Conservation (phyloP, 148 eudicot genomes). For the Spergularia bocconei region DNA sequence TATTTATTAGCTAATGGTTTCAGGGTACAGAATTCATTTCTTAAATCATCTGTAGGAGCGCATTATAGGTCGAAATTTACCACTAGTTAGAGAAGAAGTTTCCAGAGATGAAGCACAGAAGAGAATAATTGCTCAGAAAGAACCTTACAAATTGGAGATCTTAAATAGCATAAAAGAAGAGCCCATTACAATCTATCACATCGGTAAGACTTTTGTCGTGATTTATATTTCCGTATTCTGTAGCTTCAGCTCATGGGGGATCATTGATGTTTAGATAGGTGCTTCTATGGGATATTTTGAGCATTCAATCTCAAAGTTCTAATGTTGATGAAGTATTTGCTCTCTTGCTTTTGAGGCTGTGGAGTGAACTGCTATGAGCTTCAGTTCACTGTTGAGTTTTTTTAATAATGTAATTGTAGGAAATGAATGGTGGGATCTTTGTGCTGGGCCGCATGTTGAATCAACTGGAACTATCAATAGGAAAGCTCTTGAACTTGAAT, state of each 20-base stretch:
- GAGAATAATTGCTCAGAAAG: slow-evolving; percentile 76
- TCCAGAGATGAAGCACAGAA: slow-evolving; percentile 86
- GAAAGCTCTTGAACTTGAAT: slow-evolving; percentile 93
- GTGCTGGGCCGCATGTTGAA: slow-evolving; percentile 99
- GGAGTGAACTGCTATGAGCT: neutral
- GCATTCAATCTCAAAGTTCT: neutral
- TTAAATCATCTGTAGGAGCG: slow-evolving; percentile 96
- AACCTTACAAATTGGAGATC: slow-evolving; percentile 93
- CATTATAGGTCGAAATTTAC: slow-evolving; percentile 85
- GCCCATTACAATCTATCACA: slow-evolving; percentile 93
- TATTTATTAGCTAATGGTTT: slow-evolving; percentile 52
- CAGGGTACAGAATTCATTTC: slow-evolving; percentile 66
- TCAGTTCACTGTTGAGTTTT: neutral
- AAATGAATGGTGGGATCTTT: slow-evolving; percentile 99
- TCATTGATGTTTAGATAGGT: neutral
- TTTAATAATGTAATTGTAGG: slow-evolving; percentile 40
- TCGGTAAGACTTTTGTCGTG: slow-evolving; percentile 42
- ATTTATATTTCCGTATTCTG: neutral
- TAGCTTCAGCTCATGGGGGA: neutral
- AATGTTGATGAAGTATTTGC: neutral
- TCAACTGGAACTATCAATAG: slow-evolving; percentile 84
- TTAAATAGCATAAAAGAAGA: slow-evolving; percentile 83
- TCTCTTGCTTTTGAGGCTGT: neutral
- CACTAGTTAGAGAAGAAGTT: slow-evolving; percentile 89
- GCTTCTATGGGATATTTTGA: neutral